phyloP scores from a whole-genome alignment of 371 early-diverging fungal genomes.

The Mortierella sp. region DNA sequence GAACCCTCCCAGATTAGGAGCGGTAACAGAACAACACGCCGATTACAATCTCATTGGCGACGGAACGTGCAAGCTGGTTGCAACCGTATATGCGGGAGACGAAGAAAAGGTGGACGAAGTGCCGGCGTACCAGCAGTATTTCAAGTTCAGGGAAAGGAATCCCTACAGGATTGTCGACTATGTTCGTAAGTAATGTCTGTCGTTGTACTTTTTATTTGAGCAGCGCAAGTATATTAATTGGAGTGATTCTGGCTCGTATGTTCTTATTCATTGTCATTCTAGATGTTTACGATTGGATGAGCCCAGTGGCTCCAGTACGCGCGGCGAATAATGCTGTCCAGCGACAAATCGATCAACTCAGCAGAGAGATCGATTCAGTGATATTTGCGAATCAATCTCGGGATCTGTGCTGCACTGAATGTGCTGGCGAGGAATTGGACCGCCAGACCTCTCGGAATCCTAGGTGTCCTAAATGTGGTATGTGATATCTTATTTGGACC shows the following conservation, averaged over 20 bases:
- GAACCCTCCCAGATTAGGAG: neutral
- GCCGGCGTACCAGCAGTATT: neutral
- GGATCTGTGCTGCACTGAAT: neutral
- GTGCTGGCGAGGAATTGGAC: neutral
- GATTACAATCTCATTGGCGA: no score
- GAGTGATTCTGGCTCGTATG: neutral
- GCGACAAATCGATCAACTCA: neutral
- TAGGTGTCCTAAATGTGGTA: neutral
- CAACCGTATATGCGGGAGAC: neutral
- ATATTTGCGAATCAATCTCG: neutral
- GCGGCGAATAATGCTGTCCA: neutral
- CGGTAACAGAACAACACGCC: neutral
- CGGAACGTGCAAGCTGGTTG: no score
- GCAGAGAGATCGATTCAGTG: neutral
- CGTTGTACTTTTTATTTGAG: neutral
- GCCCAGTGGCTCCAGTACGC: neutral
- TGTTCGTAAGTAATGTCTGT: neutral
- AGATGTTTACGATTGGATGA: slow-evolving; percentile 2
- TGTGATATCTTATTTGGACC: neutral
- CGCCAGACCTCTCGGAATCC: neutral
- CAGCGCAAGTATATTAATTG: neutral
- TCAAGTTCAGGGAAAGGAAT: neutral
- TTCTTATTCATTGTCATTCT: neutral
- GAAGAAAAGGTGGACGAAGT: neutral
- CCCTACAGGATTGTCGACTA: neutral